Evolutionary conservation across 2,329 filamentous ascomycete genomes (phyloP), one percentile per base, ranked within the genome.

Genomic region (Massarina eburnea): DNA sequence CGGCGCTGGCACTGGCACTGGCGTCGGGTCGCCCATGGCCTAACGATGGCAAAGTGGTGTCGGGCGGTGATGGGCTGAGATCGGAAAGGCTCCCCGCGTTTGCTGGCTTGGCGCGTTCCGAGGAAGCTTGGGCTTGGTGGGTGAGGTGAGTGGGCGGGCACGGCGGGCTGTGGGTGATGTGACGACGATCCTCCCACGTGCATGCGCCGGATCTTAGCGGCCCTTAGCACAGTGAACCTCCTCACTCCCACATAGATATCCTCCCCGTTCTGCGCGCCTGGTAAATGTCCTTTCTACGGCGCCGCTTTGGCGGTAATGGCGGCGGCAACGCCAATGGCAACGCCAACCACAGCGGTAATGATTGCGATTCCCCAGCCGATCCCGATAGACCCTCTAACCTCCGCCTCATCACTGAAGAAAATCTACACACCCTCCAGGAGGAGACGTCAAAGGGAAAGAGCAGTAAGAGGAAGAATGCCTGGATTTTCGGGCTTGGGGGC

Each of bases 401-500:
- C 48, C 75, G 73, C 44, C 66, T 81, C n/a, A 71, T 80, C n/a
- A 73, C 78, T 8, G 72, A 73, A 7, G 71, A 76, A 46, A 76
- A 77, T 55, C 71, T 80, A 5, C 71, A 75, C 32, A 76, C 76
- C 51, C 70, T 80, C 51, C 64, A 75, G 47, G 63, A 61, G 15
- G 39, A 39, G 3, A 68, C 63, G 33, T 60, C 75, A 47, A 64
- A 61, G 18, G 44, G 38, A 2, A 69, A 64, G 33, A 61, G 65
- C 43, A 72, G 62, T 44, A 95, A 92, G 73, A 82, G 89, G 57
- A 83, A 85, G 51, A 88, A 83, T 70, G 85, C 85, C 2, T 83
- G 95, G 62, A 88, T 96, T 21, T 97, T 99, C 71, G 75, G 86
- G 8, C 77, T 99, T 17, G 94, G 94, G 24, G 89, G 91, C 32